phyloP scores from a whole-genome alignment of 805 yeast species.

The Suhomyces emberorum region DNA sequence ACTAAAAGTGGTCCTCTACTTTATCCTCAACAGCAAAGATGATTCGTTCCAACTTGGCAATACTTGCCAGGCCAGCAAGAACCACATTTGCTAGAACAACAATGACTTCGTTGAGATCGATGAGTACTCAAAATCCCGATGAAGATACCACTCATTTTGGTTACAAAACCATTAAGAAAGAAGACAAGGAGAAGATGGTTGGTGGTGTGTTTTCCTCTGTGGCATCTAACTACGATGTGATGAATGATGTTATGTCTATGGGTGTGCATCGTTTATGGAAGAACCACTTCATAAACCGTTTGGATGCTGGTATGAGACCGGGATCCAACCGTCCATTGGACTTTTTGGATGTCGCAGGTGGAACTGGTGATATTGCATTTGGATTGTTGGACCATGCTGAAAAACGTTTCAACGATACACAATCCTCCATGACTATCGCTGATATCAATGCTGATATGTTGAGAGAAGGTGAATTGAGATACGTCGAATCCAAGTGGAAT shows the following conservation, averaged over 20 bases:
- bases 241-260: slow-evolving; percentile 97
- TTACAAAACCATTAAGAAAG: slow-evolving; percentile 72
- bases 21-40: no score
- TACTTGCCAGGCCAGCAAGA: neutral
- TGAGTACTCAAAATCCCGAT: slow-evolving; percentile 6
- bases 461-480: slow-evolving; percentile 83
- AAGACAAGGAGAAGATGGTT: slow-evolving; percentile 78
- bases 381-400: slow-evolving; percentile 92
- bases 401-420: slow-evolving; percentile 65
- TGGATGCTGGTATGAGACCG: slow-evolving; percentile 93
- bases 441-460: slow-evolving; percentile 97
- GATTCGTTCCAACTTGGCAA: neutral
- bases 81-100: neutral
- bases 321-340: slow-evolving; percentile 73
- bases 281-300: slow-evolving; percentile 76
- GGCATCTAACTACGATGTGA: slow-evolving; percentile 88
- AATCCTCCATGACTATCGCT: slow-evolving; percentile 81
- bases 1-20: no score
- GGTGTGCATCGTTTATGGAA: slow-evolving; percentile 97
- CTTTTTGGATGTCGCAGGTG: slow-evolving; percentile 97
- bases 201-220: slow-evolving; percentile 91
- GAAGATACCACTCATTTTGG: slow-evolving; percentile 87
- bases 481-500: slow-evolving; percentile 55
- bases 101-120: neutral
- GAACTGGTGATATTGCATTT: slow-evolving; percentile 97